phyloP scores from a whole-genome alignment of 805 yeast genomes.

The Metschnikowia aberdeeniae region DNA sequence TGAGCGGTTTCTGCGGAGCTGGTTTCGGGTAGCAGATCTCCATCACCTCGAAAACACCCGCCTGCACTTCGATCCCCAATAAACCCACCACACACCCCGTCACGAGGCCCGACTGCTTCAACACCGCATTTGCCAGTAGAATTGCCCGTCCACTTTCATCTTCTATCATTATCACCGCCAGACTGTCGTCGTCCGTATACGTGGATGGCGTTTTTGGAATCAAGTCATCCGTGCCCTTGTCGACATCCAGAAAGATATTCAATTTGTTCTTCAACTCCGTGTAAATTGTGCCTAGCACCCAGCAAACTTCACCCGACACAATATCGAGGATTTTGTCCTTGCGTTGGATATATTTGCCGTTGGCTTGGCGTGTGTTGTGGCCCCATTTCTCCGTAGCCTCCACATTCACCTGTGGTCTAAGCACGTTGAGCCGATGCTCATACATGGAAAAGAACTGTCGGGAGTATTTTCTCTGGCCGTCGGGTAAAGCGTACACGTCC shows the following conservation, averaged over 20 bases:
- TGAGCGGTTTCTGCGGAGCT: constrained; percentile 48
- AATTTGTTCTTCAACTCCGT: constrained; percentile 83
- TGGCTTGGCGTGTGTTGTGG: constrained; percentile 31
- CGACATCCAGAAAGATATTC: constrained; percentile 77
- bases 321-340: constrained; percentile 56
- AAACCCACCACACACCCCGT: constrained; percentile 90
- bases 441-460: constrained; percentile 43
- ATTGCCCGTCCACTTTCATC: constrained; percentile 89
- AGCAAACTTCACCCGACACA: constrained; percentile 55
- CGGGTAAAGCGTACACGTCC: constrained; percentile 19
- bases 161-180: constrained; percentile 63
- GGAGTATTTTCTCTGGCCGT: constrained; percentile 28
- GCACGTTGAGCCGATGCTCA: constrained; percentile 32
- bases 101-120: constrained; percentile 57
- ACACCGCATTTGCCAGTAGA: constrained; percentile 57
- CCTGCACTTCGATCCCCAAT: constrained; percentile 76
- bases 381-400: constrained; percentile 52
- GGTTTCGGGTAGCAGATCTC: constrained; percentile 72
- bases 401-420: constrained; percentile 30
- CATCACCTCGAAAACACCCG: constrained; percentile 80
- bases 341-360: constrained; percentile 29
- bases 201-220: constrained; percentile 38
- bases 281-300: constrained; percentile 85
- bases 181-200: constrained; percentile 43
- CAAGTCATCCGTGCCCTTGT: constrained; percentile 51